A percentile compares a stretch with the other conserved stretches of the same genome.
phyloP scores from a whole-genome alignment of 1,284 basidiomycete species.

The Pseudozyma sp. region DNA sequence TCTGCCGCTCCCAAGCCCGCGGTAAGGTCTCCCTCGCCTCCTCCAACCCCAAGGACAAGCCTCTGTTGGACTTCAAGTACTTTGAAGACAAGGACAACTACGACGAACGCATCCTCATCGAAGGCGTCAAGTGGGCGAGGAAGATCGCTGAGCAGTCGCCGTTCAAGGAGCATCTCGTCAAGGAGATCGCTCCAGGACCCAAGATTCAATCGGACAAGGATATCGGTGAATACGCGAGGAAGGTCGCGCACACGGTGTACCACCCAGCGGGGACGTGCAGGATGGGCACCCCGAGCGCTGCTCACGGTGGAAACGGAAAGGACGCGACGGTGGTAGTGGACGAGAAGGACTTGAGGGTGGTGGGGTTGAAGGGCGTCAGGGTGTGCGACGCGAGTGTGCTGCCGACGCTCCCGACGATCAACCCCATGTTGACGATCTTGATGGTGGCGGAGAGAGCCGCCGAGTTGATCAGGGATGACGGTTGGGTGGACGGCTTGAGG shows the following conservation, averaged over 20 bases:
- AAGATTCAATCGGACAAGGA: slow-evolving; percentile 65
- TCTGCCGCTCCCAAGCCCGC: slow-evolving; percentile 70
- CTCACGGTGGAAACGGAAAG: slow-evolving; percentile 22
- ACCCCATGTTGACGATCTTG: slow-evolving; percentile 59
- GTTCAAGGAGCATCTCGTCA: slow-evolving; percentile 68
- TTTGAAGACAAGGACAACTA: slow-evolving; percentile 71
- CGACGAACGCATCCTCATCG: slow-evolving; percentile 72
- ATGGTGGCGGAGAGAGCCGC: slow-evolving; percentile 67
- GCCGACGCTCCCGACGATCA: slow-evolving; percentile 66
- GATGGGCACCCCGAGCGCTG: slow-evolving; percentile 62
- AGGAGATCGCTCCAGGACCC: slow-evolving; percentile 70
- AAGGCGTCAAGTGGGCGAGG: slow-evolving; percentile 73
- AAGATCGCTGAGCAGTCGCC: slow-evolving; percentile 71
- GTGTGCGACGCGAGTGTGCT: slow-evolving; percentile 67
- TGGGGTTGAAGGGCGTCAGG: slow-evolving; percentile 62
- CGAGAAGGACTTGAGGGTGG: slow-evolving; percentile 60
- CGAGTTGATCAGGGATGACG: slow-evolving; percentile 64
- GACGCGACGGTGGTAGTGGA: slow-evolving; percentile 65
- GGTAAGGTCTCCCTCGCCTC: slow-evolving; percentile 69
- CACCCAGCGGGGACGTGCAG: slow-evolving; percentile 68
- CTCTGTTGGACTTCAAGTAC: slow-evolving; percentile 72
- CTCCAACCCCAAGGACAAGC: slow-evolving; percentile 70
- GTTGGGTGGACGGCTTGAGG: slow-evolving; percentile 55
- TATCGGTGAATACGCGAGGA: slow-evolving; percentile 65
- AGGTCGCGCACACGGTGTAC: slow-evolving; percentile 69